Evolutionary conservation across 495 filamentous ascomycete species (phyloP), one percentile per base, ranked within the genome.

Genomic region (Lophiostoma macrostomum): DNA sequence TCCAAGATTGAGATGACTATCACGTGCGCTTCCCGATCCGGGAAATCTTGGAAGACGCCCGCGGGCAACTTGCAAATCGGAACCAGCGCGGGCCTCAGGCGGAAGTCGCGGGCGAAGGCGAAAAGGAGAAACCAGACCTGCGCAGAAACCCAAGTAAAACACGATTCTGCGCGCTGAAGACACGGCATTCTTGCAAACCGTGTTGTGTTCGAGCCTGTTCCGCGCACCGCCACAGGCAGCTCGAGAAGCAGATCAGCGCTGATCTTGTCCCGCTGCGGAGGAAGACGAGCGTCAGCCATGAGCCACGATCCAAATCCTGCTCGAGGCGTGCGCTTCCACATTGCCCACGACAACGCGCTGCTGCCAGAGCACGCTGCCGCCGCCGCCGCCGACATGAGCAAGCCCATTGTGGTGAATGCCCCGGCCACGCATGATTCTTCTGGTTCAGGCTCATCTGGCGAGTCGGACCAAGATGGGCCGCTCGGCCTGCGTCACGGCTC

Each of bases 361-460:
- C 44, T 56, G 35, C 44, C 53, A 31, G 32, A 40, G 3, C 30
- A 43, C 48, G 13, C 37, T 2, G n/a, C 27, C 13, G 50, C 31
- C 40, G 13, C 45, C 2, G 24, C 20, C 25, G 54, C 31, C 13
- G 47, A 58, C 47, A 51, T 52, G 54, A 52, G 14, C 30, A 57
- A 25, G 53, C 53, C 53, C 22, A 30, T 50, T 8, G 53, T 57
- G 11, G 47, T 31, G 11, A 58, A 63, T 23, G 32, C 32, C 53
- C 8, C 29, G 53, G 25, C n/a, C 48, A 12, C 38, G 29, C 7
- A 23, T 55, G 24, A 58, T 31, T 47, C 39, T 7, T 53, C 51
- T 14, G 58, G 53, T 14, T 58, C 59, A 41, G 44, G 48, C 38
- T 54, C 48, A 30, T 63, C 60, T 53, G 54, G 49, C 50, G 60